Evolutionary conservation across 2,329 filamentous ascomycete species (phyloP), one percentile per base, ranked within the genome.

Genomic region (Emericellopsis cladophorae): DNA sequence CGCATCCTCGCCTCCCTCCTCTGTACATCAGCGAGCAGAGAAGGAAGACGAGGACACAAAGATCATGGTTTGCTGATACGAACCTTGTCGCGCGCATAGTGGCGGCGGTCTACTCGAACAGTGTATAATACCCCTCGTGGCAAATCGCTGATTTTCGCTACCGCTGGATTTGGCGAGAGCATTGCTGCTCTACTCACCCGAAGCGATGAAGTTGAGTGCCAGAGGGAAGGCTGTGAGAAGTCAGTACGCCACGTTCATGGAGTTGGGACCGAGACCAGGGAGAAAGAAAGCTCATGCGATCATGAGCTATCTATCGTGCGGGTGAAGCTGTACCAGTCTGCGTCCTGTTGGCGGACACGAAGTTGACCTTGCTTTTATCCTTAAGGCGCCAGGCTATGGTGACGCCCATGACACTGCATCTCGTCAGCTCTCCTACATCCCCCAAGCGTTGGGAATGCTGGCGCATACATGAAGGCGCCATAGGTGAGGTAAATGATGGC

Each of bases 181-280:
- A 21, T 2, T 2, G 14, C 31, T 56, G 58, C 58, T 61, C 61
- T 64, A 90, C 85, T 90, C 79, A 92, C 85, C 84, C 68, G 84
- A 86, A 61, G 85, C 85, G 67, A 92, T 84, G 68, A 92, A 92
- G 67, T 92, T 92, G 57, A 92, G 71, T 60, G 85, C 84, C 62
- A 92, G 67, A 51, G 85, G 85, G 49, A 87, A 66, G 49, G 82
- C 85, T 92, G 53, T 46, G 40, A 10, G 11, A 39, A 45, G 55
- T 66, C 50, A 66, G 60, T 50, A 41, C 15, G 37, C 26, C 23
- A 24, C 6, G 16, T 34, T 31, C 21, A 16, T 11, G 15, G 21
- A 9, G 22, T 9, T 10, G 41, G n/a, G 39, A 12, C 12, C n/a
- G 21, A 11, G 14, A 21, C n/a, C 18, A 35, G n/a, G 32, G 18